phyloP scores from a whole-genome alignment of 2,329 filamentous ascomycete species.

The Apiospora rasikravindrae region DNA sequence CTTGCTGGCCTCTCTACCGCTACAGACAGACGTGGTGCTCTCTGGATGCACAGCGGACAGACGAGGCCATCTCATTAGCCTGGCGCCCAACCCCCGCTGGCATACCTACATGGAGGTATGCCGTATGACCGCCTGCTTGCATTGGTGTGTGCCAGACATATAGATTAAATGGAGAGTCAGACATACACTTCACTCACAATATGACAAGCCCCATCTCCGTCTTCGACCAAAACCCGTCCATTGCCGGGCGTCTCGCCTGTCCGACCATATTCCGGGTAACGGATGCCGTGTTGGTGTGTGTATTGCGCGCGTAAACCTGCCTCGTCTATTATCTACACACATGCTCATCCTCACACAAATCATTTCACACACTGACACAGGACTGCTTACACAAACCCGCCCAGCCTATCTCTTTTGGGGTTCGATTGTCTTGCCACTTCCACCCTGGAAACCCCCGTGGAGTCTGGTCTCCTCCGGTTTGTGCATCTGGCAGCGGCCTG shows the following conservation, averaged over 20 bases:
- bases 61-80: neutral
- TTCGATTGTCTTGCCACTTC: neutral
- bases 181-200: neutral
- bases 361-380: neutral
- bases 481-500: constrained; percentile 10
- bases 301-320: constrained; percentile 11
- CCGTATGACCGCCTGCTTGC: constrained; percentile 10
- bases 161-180: neutral
- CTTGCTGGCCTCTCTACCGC: neutral
- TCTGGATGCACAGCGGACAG: neutral
- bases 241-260: constrained; percentile 4
- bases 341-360: neutral
- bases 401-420: neutral
- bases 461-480: neutral
- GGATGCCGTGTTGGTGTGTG: constrained; percentile 1
- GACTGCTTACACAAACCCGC: neutral
- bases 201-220: neutral
- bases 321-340: neutral
- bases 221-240: neutral
- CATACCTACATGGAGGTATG: neutral
- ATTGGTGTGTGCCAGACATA: constrained; percentile 2
- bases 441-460: neutral
- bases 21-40: neutral
- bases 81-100: neutral
- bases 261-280: constrained; percentile 1